A percentile compares a stretch with the other conserved stretches of the same genome.
Conservation (phyloP, 352 stramenopile genomes). For the Aphanomyces euteiches region DNA sequence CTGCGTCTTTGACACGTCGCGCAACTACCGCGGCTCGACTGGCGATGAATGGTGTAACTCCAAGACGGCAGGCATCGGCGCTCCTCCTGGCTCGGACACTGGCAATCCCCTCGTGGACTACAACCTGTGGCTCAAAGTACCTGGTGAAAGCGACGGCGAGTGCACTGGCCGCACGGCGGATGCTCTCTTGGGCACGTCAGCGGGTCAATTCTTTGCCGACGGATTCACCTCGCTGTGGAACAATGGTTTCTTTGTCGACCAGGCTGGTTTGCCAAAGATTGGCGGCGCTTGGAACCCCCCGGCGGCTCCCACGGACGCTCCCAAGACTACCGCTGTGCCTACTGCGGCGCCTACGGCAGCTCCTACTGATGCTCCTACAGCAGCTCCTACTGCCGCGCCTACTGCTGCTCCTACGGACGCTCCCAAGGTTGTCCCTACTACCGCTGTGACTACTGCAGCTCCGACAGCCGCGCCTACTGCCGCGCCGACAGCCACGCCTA, state of each 20-base stretch:
- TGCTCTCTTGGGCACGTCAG: conserved; percentile 43
- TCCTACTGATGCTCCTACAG: background rate
- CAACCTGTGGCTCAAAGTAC: conserved; percentile 62
- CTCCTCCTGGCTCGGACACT: conserved; percentile 44
- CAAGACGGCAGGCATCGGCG: conserved; percentile 47
- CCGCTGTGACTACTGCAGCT: background rate
- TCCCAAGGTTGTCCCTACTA: too few species aligned
- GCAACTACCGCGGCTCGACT: conserved; percentile 44
- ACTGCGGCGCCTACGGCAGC: background rate
- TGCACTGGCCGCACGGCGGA: conserved; percentile 49
- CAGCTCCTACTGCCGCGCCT: background rate
- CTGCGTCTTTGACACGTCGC: conserved; percentile 62
- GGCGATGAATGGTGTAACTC: conserved; percentile 67
- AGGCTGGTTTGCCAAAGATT: conserved; percentile 27
- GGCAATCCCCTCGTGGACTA: conserved; percentile 53
- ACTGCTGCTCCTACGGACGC: background rate
- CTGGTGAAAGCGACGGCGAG: conserved; percentile 59
- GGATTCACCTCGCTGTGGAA: conserved; percentile 56
- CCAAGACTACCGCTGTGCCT: background rate
- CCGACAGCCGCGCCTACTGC: too few species aligned
- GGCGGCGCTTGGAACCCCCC: background rate
- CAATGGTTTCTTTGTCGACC: conserved; percentile 57
- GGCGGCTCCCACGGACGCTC: too few species aligned
- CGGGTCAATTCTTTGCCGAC: conserved; percentile 53
- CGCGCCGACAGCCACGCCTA: too few species aligned